A percentile compares a stretch with the other conserved stretches of the same genome.
Evolutionary conservation across 2,329 filamentous ascomycete species (phyloP).

Genomic region (Penicillium sp.): DNA sequence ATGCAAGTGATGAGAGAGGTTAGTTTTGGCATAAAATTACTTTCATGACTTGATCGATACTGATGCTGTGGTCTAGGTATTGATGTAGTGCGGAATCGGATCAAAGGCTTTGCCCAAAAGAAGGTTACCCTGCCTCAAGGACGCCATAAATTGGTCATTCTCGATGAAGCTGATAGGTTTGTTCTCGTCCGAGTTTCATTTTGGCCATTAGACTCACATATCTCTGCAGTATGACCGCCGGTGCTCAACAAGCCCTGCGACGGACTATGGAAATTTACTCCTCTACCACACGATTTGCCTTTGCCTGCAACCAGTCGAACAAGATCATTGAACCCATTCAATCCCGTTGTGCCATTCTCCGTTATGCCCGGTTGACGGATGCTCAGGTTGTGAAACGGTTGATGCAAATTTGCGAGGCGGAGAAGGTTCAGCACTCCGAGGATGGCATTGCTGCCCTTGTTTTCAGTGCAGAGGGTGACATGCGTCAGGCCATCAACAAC

Average conservation of each 20-base stretch:
- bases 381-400: slow-evolving; percentile 87
- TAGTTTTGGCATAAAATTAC: not conserved
- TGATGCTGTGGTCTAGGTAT: slow-evolving; percentile 59
- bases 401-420: slow-evolving; percentile 87
- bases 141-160: slow-evolving; percentile 92
- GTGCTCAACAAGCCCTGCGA: slow-evolving; percentile 90
- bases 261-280: slow-evolving; percentile 99
- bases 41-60: not conserved
- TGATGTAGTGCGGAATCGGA: slow-evolving; percentile 93
- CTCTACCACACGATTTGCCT: slow-evolving; percentile 92
- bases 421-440: slow-evolving; percentile 85
- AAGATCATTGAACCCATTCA: slow-evolving; percentile 99
- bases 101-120: slow-evolving; percentile 98
- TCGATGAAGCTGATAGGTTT: slow-evolving; percentile 89
- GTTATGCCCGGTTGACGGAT: slow-evolving; percentile 89
- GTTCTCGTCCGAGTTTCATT: not conserved
- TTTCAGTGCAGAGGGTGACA: slow-evolving; percentile 95
- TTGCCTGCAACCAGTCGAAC: slow-evolving; percentile 97
- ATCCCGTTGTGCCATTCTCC: slow-evolving; percentile 90
- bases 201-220: not conserved
- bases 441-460: slow-evolving; percentile 94
- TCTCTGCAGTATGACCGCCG: slow-evolving; percentile 78
- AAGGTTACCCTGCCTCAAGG: slow-evolving; percentile 92
- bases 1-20: slow-evolving; percentile 93
- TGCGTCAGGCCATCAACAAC: slow-evolving; percentile 99